Conservation (phyloP, 352 stramenopile genomes). For the Globisporangium nunn region DNA sequence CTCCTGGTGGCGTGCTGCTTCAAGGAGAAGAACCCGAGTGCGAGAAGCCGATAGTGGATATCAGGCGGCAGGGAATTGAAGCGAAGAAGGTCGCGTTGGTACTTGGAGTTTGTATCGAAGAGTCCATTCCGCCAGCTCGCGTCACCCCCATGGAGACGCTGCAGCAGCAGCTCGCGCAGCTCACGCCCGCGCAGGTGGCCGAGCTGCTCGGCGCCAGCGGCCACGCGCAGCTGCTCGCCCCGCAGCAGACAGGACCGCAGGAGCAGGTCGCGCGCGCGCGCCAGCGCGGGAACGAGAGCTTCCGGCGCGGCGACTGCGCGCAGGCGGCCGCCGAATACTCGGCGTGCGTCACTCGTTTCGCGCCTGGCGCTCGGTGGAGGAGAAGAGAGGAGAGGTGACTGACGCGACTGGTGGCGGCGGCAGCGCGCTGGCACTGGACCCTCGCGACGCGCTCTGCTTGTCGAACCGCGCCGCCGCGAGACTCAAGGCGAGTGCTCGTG, state of each 20-base stretch:
- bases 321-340: constrained; percentile 44
- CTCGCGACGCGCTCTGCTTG: constrained; percentile 29
- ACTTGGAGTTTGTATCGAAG: neutral
- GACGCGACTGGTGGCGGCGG: neutral
- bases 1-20: neutral
- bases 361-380: no score
- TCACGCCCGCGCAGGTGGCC: constrained; percentile 22
- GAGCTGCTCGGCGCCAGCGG: constrained; percentile 22
- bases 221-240: constrained; percentile 22
- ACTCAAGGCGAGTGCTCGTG: constrained; percentile 27
- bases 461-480: constrained; percentile 64
- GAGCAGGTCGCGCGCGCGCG: constrained; percentile 20
- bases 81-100: no score
- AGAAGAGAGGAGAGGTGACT: neutral
- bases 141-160: constrained; percentile 15
- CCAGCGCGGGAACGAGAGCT: constrained; percentile 49
- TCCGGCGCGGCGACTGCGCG: constrained; percentile 27
- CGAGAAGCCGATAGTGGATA: no score
- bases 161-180: constrained; percentile 20
- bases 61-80: no score
- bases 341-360: constrained; percentile 10
- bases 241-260: neutral
- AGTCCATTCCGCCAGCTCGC: neutral
- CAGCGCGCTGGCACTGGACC: constrained; percentile 46
- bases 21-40: neutral